Conservation (phyloP, 352 stramenopile species). For the Phytophthora pinifolia region DNA sequence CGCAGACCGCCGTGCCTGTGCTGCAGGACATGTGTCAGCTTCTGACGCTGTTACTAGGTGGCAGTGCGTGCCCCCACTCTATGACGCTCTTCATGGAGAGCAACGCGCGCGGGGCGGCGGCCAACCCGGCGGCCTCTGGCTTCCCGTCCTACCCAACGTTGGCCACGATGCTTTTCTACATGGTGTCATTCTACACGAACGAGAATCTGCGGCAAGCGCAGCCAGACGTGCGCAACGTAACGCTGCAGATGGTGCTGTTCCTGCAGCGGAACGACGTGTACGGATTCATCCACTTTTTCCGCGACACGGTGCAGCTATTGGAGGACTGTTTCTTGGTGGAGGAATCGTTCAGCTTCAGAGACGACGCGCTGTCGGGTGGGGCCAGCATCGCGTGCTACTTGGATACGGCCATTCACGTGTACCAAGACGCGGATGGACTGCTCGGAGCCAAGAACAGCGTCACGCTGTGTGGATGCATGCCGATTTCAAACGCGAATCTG, state of each 20-base stretch:
- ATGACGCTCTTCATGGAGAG: constrained; percentile 59
- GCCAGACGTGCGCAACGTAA: constrained; percentile 44
- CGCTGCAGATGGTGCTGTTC: constrained; percentile 56
- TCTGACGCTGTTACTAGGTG: constrained; percentile 45
- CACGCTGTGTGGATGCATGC: constrained; percentile 51
- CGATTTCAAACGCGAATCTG: constrained; percentile 26
- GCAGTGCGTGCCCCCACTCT: constrained; percentile 54
- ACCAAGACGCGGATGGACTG: constrained; percentile 56
- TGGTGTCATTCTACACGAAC: constrained; percentile 71
- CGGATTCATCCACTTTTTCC: constrained; percentile 67
- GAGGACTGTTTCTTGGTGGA: constrained; percentile 63
- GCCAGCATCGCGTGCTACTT: constrained; percentile 49
- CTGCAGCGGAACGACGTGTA: constrained; percentile 54
- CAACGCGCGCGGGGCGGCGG: constrained; percentile 1
- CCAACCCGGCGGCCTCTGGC: constrained; percentile 15
- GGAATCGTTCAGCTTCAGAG: constrained; percentile 38
- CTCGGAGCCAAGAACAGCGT: constrained; percentile 36
- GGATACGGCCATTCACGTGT: constrained; percentile 63
- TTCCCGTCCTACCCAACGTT: constrained; percentile 49
- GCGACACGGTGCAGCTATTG: constrained; percentile 49
- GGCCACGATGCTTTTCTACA: constrained; percentile 71
- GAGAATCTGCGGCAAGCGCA: constrained; percentile 37
- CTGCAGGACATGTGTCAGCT: constrained; percentile 63
- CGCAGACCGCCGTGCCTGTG: constrained; percentile 33
- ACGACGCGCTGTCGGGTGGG: constrained; percentile 22